Percentiles rank a stretch among this genome's conserved stretches.
Evolutionary conservation across 2,329 filamentous ascomycete species (phyloP).

Genomic region (Plenodomus tracheiphilus): DNA sequence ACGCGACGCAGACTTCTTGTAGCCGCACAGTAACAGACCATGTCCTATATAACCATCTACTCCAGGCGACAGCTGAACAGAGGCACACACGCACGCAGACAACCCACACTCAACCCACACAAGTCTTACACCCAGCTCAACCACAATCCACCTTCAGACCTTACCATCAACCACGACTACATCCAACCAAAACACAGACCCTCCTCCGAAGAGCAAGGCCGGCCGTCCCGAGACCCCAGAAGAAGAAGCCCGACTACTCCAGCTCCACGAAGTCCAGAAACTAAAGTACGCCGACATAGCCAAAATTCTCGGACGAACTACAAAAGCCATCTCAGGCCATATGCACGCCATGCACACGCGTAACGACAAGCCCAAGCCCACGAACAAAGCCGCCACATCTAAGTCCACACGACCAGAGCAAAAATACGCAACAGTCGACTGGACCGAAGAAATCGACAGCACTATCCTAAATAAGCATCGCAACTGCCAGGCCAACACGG

Average conservation of each 20-base stretch:
- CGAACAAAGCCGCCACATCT: background rate
- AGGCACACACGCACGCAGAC: no score
- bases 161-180: background rate
- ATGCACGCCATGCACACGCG: background rate
- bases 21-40: no score
- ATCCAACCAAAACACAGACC: background rate
- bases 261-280: background rate
- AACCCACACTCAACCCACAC: no score
- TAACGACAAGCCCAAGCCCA: background rate
- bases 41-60: no score
- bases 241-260: background rate
- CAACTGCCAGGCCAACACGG: background rate
- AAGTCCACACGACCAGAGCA: background rate
- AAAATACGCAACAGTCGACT: background rate
- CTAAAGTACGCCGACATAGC: background rate
- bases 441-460: background rate
- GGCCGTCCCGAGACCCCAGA: background rate
- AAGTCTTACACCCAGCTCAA: no score
- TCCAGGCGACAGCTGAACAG: no score
- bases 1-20: no score
- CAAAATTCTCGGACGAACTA: background rate
- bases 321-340: background rate
- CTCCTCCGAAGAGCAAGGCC: background rate
- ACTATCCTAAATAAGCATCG: background rate
- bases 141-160: no score